Evolutionary conservation across 2,329 filamentous ascomycete species (phyloP), one percentile per base, ranked within the genome.

Genomic region (Reticulascus tulasneorum): DNA sequence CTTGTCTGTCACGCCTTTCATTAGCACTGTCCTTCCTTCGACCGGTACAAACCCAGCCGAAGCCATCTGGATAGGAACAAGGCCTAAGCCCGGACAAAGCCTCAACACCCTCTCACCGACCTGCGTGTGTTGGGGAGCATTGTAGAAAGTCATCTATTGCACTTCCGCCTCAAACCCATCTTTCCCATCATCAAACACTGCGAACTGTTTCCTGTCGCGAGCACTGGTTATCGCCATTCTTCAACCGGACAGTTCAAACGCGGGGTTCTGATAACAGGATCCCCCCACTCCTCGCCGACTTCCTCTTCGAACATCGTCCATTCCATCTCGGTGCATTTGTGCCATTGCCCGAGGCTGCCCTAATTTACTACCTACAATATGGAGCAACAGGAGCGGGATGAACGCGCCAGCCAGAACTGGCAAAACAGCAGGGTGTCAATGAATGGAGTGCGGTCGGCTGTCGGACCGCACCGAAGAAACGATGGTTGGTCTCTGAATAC

Each of bases 321-420:
- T 20, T 20, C 28, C 28, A n/a, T n/a, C n/a, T n/a, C n/a, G n/a
- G n/a, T n/a, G n/a, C n/a, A n/a, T n/a, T n/a, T n/a, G n/a, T n/a
- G n/a, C n/a, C n/a, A n/a, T n/a, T n/a, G n/a, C n/a, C n/a, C n/a
- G n/a, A n/a, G n/a, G n/a, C n/a, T n/a, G n/a, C n/a, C n/a, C n/a
- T n/a, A n/a, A n/a, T n/a, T n/a, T n/a, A n/a, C n/a, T n/a, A n/a
- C n/a, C n/a, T n/a, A n/a, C 17, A 46, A 2, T 12, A 46, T 46
- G 43, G 31, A 46, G 15, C 41, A 29, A 23, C 30, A 44, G 21
- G 35, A 43, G 27, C 43, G 34, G 40, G 34, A 45, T 38, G 35
- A 47, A 15, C 46, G 48, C 45, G 46, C 46, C 29, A 45, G 37
- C 24, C 48, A 42, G 34, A 40, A 47, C 46, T 47, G 47, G 43